Evolutionary conservation across 2,329 filamentous ascomycete genomes (phyloP), one percentile per base, ranked within the genome.

Genomic region (Fusarium decemcellulare): DNA sequence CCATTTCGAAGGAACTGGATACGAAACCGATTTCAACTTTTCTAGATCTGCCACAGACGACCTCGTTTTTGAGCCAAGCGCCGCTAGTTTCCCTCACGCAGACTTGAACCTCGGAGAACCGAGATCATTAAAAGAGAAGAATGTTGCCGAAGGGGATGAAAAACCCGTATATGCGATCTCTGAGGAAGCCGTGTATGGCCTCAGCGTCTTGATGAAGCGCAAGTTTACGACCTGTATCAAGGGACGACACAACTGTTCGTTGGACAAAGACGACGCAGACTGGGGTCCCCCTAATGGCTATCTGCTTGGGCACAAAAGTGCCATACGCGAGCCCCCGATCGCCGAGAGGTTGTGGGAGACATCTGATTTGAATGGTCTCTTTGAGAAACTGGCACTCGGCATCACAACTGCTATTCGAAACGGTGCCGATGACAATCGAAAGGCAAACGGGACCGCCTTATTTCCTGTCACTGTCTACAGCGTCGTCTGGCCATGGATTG

Each of bases 391-490:
- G 29, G 51, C 51, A 15, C 29, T 15, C 7, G 23, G 51, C 6
- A 54, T 54, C 8, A 54, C 23, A 18, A 18, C n/a, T 14, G 37
- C 51, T n/a, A 32, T 54, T 23, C 51, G 51, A 54, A 54, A 54
- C 23, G 37, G 51, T 2, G 51, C 51, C 7, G 27, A 42, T 2
- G 37, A 23, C 5, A 7, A 8, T 6, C 11, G 23, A 5, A 6
- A 34, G 18, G 51, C 11, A 1, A 32, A 15, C 9, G 51, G 51
- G 8, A 42, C 11, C 2, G 16, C 23, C 3, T 9, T 43, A 3
- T 23, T 15, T 10, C 37, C 9, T n/a, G 18, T 54, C 51, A 23
- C 51, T n/a, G 32, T 54, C 16, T 54, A 54, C 29, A 54, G 3
- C 6, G 5, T 54, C 32, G 23, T n/a, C 39, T 54, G 51, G 51